These are phyloP conservation scores for Penicillium macrosclerotiorum DNA, from an alignment of 495 filamentous ascomycete species.

Conservation along the genomic window DNA sequence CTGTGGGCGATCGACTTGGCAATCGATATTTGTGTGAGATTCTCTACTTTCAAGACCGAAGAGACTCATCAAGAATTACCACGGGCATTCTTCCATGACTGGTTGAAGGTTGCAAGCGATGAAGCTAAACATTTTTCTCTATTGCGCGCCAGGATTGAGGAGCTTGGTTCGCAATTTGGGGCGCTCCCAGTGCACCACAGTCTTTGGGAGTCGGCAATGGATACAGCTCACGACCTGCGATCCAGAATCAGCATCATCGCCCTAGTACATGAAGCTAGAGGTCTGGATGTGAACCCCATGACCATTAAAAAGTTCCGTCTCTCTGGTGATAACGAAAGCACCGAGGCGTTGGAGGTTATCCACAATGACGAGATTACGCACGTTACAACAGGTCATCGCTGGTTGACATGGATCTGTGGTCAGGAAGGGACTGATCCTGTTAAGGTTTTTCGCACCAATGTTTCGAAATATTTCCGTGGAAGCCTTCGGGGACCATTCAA, in stretches of 20 bases:
- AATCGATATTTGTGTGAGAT: slow-evolving; percentile 54
- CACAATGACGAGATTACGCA: slow-evolving; percentile 56
- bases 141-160: slow-evolving; percentile 47
- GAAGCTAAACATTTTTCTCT: slow-evolving; percentile 56
- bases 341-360: slow-evolving; percentile 44
- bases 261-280: slow-evolving; percentile 52
- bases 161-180: slow-evolving; percentile 49
- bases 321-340: slow-evolving; percentile 44
- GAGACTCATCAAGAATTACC: slow-evolving; percentile 33
- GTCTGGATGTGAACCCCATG: slow-evolving; percentile 52
- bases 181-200: slow-evolving; percentile 52
- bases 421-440: slow-evolving; percentile 51
- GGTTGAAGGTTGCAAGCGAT: slow-evolving; percentile 53
- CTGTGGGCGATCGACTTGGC: slow-evolving; percentile 55
- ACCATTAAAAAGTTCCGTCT: slow-evolving; percentile 54
- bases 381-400: slow-evolving; percentile 53
- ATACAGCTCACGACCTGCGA: slow-evolving; percentile 48
- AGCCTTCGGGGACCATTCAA: slow-evolving; percentile 50
- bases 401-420: slow-evolving; percentile 53
- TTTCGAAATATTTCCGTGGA: slow-evolving; percentile 48
- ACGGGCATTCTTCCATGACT: slow-evolving; percentile 52
- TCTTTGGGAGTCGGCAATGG: slow-evolving; percentile 47
- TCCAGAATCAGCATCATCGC: slow-evolving; percentile 53
- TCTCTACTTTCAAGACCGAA: slow-evolving; percentile 46
- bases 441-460: slow-evolving; percentile 48